phyloP scores from a whole-genome alignment of 345 rosid species.

The Cochlearia excelsa region DNA sequence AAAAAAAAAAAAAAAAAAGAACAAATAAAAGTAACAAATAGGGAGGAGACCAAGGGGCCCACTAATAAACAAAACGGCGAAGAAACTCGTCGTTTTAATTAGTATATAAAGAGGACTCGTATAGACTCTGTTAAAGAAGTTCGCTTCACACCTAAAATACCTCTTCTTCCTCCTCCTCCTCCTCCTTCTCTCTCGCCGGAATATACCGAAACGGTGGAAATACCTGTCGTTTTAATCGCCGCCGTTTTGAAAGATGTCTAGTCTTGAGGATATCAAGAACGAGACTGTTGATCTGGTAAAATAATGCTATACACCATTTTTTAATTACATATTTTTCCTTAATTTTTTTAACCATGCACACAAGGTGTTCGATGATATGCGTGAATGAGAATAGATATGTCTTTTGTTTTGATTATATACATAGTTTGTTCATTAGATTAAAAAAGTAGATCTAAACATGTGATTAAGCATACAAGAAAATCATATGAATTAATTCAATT shows the following conservation, averaged over 20 bases:
- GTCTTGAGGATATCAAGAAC: slow-evolving; percentile 67
- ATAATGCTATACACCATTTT: neutral
- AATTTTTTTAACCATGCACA: slow-evolving; percentile 9
- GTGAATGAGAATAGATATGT: slow-evolving; percentile 28
- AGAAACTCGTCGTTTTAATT: slow-evolving; percentile 25
- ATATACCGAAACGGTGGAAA: slow-evolving; percentile 9
- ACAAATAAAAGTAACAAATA: neutral
- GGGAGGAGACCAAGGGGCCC: slow-evolving; percentile 24
- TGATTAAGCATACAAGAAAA: no score
- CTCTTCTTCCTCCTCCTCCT: neutral
- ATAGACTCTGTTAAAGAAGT: slow-evolving; percentile 27
- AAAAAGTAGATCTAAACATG: no score
- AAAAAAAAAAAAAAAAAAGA: neutral
- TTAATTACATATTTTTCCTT: neutral
- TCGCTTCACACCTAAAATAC: slow-evolving; percentile 20
- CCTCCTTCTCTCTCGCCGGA: slow-evolving; percentile 9
- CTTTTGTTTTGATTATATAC: neutral
- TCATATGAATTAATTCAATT: neutral
- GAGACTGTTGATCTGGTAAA: slow-evolving; percentile 64
- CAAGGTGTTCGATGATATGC: slow-evolving; percentile 37
- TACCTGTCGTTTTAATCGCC: slow-evolving; percentile 2
- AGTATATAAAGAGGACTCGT: slow-evolving; percentile 19
- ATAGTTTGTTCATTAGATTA: slow-evolving; percentile 9
- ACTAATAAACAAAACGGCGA: slow-evolving; percentile 22
- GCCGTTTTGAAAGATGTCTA: slow-evolving; percentile 36